Conservation (phyloP, 2,329 filamentous ascomycete species). For the Diplodia intermedia region DNA sequence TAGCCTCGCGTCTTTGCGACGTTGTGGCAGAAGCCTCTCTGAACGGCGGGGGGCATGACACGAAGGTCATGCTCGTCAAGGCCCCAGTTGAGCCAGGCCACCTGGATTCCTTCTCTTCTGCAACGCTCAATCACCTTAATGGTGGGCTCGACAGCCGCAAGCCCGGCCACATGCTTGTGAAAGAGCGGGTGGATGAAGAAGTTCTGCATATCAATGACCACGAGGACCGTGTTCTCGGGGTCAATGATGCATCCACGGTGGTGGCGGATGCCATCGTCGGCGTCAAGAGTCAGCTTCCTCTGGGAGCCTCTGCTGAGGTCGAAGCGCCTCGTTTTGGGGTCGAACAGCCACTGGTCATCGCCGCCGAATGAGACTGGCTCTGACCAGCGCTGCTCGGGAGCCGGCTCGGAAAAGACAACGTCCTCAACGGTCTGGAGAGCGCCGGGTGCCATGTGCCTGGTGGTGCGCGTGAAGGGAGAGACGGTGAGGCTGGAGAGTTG, state of each 20-base stretch:
- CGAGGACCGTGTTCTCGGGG: conserved; percentile 47
- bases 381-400: conserved; percentile 41
- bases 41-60: conserved; percentile 51
- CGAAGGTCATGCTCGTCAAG: conserved; percentile 49
- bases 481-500: neutral
- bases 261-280: conserved; percentile 50
- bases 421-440: conserved; percentile 42
- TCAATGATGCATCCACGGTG: conserved; percentile 53
- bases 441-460: conserved; percentile 40
- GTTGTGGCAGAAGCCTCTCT: conserved; percentile 50
- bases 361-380: conserved; percentile 52
- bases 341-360: conserved; percentile 52
- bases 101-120: conserved; percentile 50
- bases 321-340: conserved; percentile 51
- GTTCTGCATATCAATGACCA: conserved; percentile 55
- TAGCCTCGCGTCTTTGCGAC: conserved; percentile 37
- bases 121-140: conserved; percentile 50
- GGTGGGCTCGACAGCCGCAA: conserved; percentile 47
- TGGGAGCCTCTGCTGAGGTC: conserved; percentile 50
- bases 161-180: conserved; percentile 38
- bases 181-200: conserved; percentile 49
- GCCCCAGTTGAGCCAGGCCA: conserved; percentile 54
- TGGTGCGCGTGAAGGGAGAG: neutral
- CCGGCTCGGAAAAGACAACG: conserved; percentile 36
- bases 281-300: conserved; percentile 49